phyloP scores from a whole-genome alignment of 2,329 filamentous ascomycete species.

The Clonostachys rosea region DNA sequence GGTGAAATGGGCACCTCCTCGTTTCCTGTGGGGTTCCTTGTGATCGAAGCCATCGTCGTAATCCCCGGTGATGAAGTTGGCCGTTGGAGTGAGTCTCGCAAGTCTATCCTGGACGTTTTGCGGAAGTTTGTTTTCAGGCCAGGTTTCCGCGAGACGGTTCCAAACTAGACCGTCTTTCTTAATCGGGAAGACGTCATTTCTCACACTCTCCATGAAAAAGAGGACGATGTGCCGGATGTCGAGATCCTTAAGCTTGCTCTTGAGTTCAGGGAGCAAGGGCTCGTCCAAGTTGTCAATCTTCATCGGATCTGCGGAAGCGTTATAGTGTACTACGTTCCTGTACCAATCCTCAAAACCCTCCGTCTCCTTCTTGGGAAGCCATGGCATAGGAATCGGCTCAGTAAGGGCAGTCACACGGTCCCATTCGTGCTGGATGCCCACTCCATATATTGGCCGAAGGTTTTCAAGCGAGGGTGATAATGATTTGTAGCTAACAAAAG shows the following conservation, averaged over 20 bases:
- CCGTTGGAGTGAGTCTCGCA: slow-evolving; percentile 12
- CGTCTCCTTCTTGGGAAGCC: neutral
- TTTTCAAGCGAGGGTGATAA: neutral
- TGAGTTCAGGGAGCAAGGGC: slow-evolving; percentile 9
- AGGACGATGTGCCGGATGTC: slow-evolving; percentile 27
- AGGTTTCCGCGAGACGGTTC: slow-evolving; percentile 12
- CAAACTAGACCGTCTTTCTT: slow-evolving; percentile 18
- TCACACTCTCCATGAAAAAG: slow-evolving; percentile 23
- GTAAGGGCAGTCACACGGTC: neutral
- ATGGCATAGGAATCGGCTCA: neutral
- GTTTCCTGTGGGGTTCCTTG: neutral
- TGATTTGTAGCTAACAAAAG: neutral
- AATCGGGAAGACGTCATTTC: slow-evolving; percentile 24
- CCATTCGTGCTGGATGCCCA: neutral
- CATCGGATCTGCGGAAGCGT: slow-evolving; percentile 19
- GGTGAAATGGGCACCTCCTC: slow-evolving; percentile 23
- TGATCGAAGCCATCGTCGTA: slow-evolving; percentile 5
- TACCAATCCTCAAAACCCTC: neutral
- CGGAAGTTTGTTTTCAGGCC: slow-evolving; percentile 12
- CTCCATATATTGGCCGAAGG: neutral
- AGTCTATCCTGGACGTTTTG: slow-evolving; percentile 12
- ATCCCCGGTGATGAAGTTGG: slow-evolving; percentile 13
- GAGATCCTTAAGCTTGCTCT: slow-evolving; percentile 8
- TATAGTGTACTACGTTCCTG: slow-evolving; percentile 10
- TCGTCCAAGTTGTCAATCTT: slow-evolving; percentile 22